Percentiles rank a stretch among this genome's conserved stretches.
These are phyloP conservation scores for Globisporangium cystogenes DNA, from an alignment of 352 stramenopile species.

Conservation along the genomic window DNA sequence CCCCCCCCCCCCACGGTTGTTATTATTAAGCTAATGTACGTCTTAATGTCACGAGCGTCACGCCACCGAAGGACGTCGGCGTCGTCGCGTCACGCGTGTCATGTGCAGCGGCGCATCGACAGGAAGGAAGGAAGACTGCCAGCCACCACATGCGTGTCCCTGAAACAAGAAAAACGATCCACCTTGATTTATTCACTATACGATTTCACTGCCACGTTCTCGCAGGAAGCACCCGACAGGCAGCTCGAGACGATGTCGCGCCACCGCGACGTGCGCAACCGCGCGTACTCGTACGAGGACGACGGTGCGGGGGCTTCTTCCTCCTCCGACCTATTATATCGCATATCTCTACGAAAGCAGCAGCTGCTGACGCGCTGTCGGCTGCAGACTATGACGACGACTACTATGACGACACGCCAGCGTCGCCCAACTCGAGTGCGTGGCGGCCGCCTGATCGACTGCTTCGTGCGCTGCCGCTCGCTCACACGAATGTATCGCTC, in stretches of 20 bases:
- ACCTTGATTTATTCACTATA: neutral
- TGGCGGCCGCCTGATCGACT: neutral
- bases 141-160: too few relatives aligned
- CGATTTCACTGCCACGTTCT: neutral
- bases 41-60: neutral
- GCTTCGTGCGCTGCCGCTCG: neutral
- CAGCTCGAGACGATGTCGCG: slow-evolving; percentile 77
- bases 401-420: slow-evolving; percentile 54
- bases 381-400: slow-evolving; percentile 79
- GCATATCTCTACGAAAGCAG: too few relatives aligned
- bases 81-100: too few relatives aligned
- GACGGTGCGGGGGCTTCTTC: slow-evolving; percentile 46
- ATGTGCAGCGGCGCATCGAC: too few relatives aligned
- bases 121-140: too few relatives aligned
- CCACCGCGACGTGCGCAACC: slow-evolving; percentile 83
- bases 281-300: slow-evolving; percentile 87
- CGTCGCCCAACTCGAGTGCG: slow-evolving; percentile 61
- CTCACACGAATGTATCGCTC: neutral
- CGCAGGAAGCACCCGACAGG: neutral
- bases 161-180: too few relatives aligned
- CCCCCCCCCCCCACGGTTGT: neutral
- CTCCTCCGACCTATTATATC: too few relatives aligned
- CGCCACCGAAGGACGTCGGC: too few relatives aligned
- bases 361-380: too few relatives aligned
- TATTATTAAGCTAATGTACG: neutral